Conservation (phyloP, 192 early-diverging fungal genomes). For the Chytriomyces sp. region DNA sequence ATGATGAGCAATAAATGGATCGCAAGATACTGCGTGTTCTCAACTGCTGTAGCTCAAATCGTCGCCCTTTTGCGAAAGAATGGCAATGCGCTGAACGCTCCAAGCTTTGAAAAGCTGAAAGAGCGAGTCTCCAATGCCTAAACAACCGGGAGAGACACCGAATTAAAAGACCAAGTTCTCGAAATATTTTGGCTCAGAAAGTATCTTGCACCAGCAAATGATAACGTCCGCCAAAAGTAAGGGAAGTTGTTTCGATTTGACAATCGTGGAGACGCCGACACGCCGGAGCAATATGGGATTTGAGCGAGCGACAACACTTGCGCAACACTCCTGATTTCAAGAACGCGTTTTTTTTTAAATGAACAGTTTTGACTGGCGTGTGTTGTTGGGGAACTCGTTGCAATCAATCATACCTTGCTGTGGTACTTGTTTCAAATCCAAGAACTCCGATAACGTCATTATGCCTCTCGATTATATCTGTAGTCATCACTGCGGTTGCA, state of each 20-base stretch:
- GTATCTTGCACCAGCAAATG: background rate
- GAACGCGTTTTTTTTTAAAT: background rate
- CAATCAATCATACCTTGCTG: background rate
- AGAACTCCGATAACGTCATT: background rate
- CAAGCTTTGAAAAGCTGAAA: background rate
- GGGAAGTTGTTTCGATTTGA: conserved; percentile 7
- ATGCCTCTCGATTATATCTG: conserved; percentile 13
- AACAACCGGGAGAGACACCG: too few species aligned
- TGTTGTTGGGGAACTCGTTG: background rate
- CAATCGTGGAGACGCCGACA: background rate
- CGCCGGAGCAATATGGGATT: background rate
- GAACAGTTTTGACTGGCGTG: background rate
- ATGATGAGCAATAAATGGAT: too few species aligned
- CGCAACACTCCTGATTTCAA: background rate
- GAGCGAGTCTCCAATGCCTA: background rate
- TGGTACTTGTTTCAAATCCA: background rate
- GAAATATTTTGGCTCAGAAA: background rate
- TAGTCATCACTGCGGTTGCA: background rate
- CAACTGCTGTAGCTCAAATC: too few species aligned
- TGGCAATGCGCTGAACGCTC: conserved; percentile 1
- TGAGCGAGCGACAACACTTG: conserved; percentile 3
- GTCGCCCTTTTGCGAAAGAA: too few species aligned
- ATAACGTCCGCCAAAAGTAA: background rate
- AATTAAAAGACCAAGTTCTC: background rate
- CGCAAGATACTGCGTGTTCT: too few species aligned